Evolutionary conservation across 768 basidiomycete species (phyloP), one percentile per base, ranked within the genome.

Genomic region (Mycena galericulata): DNA sequence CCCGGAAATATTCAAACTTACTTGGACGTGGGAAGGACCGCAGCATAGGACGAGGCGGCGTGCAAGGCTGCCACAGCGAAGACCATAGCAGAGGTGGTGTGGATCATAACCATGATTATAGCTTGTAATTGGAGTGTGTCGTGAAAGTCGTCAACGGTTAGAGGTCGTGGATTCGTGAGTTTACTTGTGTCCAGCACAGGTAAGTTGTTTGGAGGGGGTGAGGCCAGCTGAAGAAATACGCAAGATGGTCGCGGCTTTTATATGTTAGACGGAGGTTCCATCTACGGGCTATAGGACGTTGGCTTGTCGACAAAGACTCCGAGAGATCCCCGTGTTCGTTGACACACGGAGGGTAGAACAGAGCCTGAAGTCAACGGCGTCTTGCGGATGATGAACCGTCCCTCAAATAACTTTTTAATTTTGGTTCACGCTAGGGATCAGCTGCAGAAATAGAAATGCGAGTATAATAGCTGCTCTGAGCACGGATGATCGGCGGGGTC

Each of bases 121-220:
- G 29, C 22, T 30, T 30, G 29, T 26, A 20, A 3, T 38, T 29
- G 46, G 32, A 49, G 58, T 26, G 47, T 27, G 27, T 50, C 40
- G 61, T 45, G 29, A 53, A 38, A 26, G 36, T 50, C 36, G 59
- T 61, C 34, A 29, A 24, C 26, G 5, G 55, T 3, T 22, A 26
- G 46, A 12, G 12, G 46, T 56, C 34, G 22, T 17, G 55, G 4
- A 14, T 1, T 56, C 34, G 22, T 17, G 55, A 14, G 4, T 1
- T 41, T 53, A 62, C 50, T 53, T 45, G 61, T 62, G 61, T 43
- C 61, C 61, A 32, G 61, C 61, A 62, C 61, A 54, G 30, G 61
- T 62, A 62, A 43, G 50, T 62, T 53, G 27, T 26, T 26, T 43
- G n/a, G 22, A 32, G 15, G 20, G 61, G 50, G 50, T 54, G 41